Percentiles rank a stretch among this genome's conserved stretches.
Evolutionary conservation across 1,284 basidiomycete species (phyloP).

Genomic region (Sparassis latifolia): DNA sequence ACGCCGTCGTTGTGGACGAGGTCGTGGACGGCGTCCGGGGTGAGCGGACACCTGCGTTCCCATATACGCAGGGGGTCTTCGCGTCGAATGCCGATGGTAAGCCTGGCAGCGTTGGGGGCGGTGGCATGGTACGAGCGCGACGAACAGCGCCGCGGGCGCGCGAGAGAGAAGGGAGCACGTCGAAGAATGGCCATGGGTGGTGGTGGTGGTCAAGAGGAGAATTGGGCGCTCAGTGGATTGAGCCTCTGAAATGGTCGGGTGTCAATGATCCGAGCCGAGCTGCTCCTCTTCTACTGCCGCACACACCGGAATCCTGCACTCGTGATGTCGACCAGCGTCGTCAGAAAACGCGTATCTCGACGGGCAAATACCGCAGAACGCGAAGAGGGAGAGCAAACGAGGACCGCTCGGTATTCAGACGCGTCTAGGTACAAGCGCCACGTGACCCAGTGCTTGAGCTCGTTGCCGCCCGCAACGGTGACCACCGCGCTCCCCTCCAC

Average conservation of each 20-base stretch:
- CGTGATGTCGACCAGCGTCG: too few relatives aligned
- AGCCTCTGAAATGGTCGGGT: background rate
- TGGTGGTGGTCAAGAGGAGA: background rate
- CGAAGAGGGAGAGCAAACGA: too few relatives aligned
- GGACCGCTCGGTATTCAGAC: too few relatives aligned
- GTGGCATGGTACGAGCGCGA: conserved; percentile 9
- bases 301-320: too few relatives aligned
- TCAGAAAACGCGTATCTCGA: too few relatives aligned
- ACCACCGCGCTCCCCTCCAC: background rate
- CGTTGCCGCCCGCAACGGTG: background rate
- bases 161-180: conserved; percentile 18
- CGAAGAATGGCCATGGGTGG: conserved; percentile 19
- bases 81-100: conserved; percentile 61
- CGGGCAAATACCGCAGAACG: too few relatives aligned
- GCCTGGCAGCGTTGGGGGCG: conserved; percentile 5
- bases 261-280: background rate
- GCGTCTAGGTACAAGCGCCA: too few relatives aligned
- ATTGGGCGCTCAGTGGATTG: background rate
- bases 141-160: conserved; percentile 2
- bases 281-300: too few relatives aligned
- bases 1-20: conserved; percentile 55
- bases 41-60: conserved; percentile 83
- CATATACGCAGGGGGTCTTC: conserved; percentile 79
- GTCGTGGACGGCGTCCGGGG: conserved; percentile 62
- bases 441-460: background rate